These are phyloP conservation scores for Pythium utonaiense DNA, from an alignment of 352 stramenopile species.

Conservation along the genomic window DNA sequence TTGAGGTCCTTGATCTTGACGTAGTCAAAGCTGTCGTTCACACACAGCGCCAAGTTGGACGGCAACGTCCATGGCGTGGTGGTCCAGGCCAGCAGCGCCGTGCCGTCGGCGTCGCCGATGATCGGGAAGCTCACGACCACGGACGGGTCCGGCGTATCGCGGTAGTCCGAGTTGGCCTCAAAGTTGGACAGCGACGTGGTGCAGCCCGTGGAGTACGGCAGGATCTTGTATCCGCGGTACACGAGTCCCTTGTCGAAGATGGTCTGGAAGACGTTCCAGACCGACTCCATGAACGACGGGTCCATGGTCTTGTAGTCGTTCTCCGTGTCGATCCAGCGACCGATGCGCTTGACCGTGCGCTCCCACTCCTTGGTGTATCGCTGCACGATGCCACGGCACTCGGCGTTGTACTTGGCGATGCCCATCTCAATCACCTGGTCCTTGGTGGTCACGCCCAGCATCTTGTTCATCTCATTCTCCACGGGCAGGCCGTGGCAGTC, in stretches of 20 bases:
- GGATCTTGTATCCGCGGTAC: slow-evolving; percentile 99
- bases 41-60: slow-evolving; percentile 97
- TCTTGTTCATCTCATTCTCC: slow-evolving; percentile 99
- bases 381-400: slow-evolving; percentile 97
- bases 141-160: slow-evolving; percentile 97
- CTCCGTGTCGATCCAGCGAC: slow-evolving; percentile 99
- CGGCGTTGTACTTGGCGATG: slow-evolving; percentile 98
- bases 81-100: slow-evolving; percentile 95
- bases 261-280: slow-evolving; percentile 99
- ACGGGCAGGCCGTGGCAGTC: slow-evolving; percentile 99
- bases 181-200: slow-evolving; percentile 99
- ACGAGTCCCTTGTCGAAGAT: slow-evolving; percentile 98
- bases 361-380: slow-evolving; percentile 99
- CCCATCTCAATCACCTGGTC: slow-evolving; percentile 98
- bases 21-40: slow-evolving; percentile 97
- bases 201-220: slow-evolving; percentile 98
- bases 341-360: slow-evolving; percentile 95
- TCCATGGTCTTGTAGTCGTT: slow-evolving; percentile 99
- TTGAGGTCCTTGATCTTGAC: slow-evolving; percentile 96
- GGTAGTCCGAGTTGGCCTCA: slow-evolving; percentile 99
- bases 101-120: slow-evolving; percentile 75
- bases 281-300: slow-evolving; percentile 98
- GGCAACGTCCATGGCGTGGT: slow-evolving; percentile 99
- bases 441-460: slow-evolving; percentile 96
- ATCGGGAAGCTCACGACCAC: slow-evolving; percentile 97